Conservation (phyloP, 352 stramenopile genomes). For the Thraustochytrium sp. region DNA sequence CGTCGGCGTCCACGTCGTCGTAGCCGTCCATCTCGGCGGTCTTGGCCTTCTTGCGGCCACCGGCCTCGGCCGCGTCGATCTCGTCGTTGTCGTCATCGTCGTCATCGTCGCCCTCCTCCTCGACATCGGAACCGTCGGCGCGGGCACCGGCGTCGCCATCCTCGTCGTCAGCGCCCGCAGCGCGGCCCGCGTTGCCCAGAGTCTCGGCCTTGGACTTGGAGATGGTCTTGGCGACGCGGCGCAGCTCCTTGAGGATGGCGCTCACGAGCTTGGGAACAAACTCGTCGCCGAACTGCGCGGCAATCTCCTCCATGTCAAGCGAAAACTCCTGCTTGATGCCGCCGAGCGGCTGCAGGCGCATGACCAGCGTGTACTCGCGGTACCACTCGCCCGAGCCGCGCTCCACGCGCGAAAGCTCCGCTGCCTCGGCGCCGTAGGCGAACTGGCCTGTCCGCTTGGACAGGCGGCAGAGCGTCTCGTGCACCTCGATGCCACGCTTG, state of each 20-base stretch:
- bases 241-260: constrained; percentile 36
- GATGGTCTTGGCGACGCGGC: neutral
- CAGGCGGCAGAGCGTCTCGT: neutral
- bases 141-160: constrained; percentile 49
- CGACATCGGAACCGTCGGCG: constrained; percentile 63
- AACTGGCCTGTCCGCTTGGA: neutral
- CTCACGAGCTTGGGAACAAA: constrained; percentile 84
- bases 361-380: constrained; percentile 89
- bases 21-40: constrained; percentile 78
- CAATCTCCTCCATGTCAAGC: constrained; percentile 85
- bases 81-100: constrained; percentile 68
- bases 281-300: constrained; percentile 66
- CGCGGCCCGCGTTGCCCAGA: constrained; percentile 51
- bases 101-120: constrained; percentile 71
- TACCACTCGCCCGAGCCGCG: constrained; percentile 68
- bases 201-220: constrained; percentile 32
- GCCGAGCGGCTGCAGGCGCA: constrained; percentile 87
- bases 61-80: constrained; percentile 43
- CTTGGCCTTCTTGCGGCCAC: constrained; percentile 30
- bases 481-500: constrained; percentile 30
- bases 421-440: neutral
- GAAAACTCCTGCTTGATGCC: constrained; percentile 91
- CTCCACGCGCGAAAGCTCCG: neutral
- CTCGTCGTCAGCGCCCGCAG: constrained; percentile 57
- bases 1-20: constrained; percentile 38